Percentiles rank a stretch among this genome's conserved stretches.
phyloP scores from a whole-genome alignment of 768 basidiomycete genomes.

The Phylloporus sp. region DNA sequence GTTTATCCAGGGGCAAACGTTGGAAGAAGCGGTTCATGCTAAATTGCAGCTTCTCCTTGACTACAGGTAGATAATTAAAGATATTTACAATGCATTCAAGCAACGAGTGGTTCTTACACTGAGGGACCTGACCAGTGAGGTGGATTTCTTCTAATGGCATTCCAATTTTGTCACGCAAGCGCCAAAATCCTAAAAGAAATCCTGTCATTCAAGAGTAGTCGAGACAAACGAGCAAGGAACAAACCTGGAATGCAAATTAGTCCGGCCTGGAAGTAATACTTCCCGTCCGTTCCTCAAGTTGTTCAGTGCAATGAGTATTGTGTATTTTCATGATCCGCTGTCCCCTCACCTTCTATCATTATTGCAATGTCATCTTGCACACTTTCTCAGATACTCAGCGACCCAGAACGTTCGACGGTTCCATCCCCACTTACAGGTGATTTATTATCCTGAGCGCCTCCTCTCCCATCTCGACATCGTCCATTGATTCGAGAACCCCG shows the following conservation, averaged over 20 bases:
- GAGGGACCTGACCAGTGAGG: conserved; percentile 57
- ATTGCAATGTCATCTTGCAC: conserved; percentile 56
- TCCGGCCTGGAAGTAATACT: conserved; percentile 74
- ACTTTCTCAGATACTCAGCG: conserved; percentile 24
- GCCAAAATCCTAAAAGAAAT: conserved; percentile 61
- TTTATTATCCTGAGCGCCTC: conserved; percentile 61
- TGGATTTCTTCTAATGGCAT: conserved; percentile 71
- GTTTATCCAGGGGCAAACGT: conserved; percentile 60
- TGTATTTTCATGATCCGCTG: neutral
- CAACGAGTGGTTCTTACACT: conserved; percentile 45
- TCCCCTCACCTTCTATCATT: conserved; percentile 51
- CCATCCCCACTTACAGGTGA: conserved; percentile 51
- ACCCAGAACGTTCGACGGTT: no score
- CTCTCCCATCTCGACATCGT: conserved; percentile 32
- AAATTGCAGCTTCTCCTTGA: conserved; percentile 56
- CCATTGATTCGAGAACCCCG: conserved; percentile 31
- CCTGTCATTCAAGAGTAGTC: neutral
- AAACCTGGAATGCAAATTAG: conserved; percentile 63
- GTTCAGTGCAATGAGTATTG: neutral
- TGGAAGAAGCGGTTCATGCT: conserved; percentile 71
- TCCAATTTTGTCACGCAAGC: conserved; percentile 76
- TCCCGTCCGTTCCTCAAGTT: conserved; percentile 63
- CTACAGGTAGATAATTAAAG: conserved; percentile 31
- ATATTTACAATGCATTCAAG: neutral
- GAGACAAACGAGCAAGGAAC: conserved; percentile 8